Evolutionary conservation across 1,284 basidiomycete genomes (phyloP).

Genomic region (Schizophyllum amplum): DNA sequence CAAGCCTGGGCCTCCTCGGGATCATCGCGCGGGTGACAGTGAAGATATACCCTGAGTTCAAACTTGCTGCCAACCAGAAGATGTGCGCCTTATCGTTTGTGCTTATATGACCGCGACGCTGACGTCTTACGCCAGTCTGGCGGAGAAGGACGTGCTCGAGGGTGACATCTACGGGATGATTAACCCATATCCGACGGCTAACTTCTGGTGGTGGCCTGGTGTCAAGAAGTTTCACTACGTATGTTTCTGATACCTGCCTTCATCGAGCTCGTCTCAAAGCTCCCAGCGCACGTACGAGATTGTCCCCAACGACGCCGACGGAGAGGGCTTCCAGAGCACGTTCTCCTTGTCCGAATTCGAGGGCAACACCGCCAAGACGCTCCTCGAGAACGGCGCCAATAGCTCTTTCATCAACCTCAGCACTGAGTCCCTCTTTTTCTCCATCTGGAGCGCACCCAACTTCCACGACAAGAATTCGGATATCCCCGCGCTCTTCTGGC

Average conservation of each 20-base stretch:
- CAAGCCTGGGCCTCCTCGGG: conserved; percentile 27
- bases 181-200: conserved; percentile 28
- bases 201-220: conserved; percentile 23
- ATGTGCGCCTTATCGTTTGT: conserved; percentile 2
- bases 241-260: conserved; percentile 6
- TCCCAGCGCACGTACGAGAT: conserved; percentile 23
- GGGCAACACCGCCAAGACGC: conserved; percentile 18
- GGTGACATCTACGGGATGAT: conserved; percentile 23
- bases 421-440: conserved; percentile 23
- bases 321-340: conserved; percentile 28
- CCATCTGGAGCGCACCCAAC: conserved; percentile 24
- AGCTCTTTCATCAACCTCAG: conserved; percentile 23
- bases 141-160: conserved; percentile 24
- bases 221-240: not conserved
- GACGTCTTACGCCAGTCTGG: conserved; percentile 7
- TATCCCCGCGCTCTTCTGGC: conserved; percentile 24
- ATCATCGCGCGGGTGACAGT: conserved; percentile 26
- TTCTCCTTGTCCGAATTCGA: conserved; percentile 25
- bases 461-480: conserved; percentile 25
- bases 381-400: conserved; percentile 25
- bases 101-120: not conserved
- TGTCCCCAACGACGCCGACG: conserved; percentile 18
- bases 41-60: conserved; percentile 19
- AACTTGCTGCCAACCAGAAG: conserved; percentile 20
- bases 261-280: conserved; percentile 12